phyloP scores from a whole-genome alignment of 2,329 filamentous ascomycete genomes.

The Paecilomyces niveus region DNA sequence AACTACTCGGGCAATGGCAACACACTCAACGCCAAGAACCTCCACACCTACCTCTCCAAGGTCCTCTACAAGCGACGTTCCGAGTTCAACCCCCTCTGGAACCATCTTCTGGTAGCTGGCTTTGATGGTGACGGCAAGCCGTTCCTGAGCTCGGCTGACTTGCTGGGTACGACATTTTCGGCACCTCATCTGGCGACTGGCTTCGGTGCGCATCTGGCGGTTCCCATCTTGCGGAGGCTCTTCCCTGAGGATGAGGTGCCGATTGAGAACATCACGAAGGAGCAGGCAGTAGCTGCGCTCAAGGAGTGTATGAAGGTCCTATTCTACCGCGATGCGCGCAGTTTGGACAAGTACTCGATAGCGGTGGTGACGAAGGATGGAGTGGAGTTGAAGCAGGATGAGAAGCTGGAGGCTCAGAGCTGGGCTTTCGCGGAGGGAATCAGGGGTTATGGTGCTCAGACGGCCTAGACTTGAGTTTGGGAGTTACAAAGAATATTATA shows the following conservation, averaged over 20 bases:
- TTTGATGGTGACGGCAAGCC: conserved; percentile 72
- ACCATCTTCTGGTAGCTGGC: conserved; percentile 84
- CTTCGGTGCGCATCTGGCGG: conserved; percentile 85
- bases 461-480: conserved; percentile 32
- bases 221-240: conserved; percentile 78
- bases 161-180: conserved; percentile 86
- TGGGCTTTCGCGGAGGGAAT: conserved; percentile 97
- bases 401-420: conserved; percentile 90
- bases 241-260: conserved; percentile 73
- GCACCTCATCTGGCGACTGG: conserved; percentile 86
- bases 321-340: conserved; percentile 93
- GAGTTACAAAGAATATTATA: conserved; percentile 24
- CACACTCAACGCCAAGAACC: conserved; percentile 77
- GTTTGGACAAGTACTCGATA: conserved; percentile 83
- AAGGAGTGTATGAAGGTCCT: conserved; percentile 98
- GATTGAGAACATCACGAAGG: conserved; percentile 62
- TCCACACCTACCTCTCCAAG: conserved; percentile 94
- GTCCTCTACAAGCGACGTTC: conserved; percentile 91
- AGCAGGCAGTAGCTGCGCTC: conserved; percentile 72
- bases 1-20: conserved; percentile 60
- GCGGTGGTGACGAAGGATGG: conserved; percentile 83
- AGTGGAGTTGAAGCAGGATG: conserved; percentile 75
- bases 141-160: conserved; percentile 85
- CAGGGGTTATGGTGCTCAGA: conserved; percentile 87
- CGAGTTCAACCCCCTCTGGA: conserved; percentile 97